Conservation (phyloP, 345 rosid species). For the Aquilaria malaccensis region DNA sequence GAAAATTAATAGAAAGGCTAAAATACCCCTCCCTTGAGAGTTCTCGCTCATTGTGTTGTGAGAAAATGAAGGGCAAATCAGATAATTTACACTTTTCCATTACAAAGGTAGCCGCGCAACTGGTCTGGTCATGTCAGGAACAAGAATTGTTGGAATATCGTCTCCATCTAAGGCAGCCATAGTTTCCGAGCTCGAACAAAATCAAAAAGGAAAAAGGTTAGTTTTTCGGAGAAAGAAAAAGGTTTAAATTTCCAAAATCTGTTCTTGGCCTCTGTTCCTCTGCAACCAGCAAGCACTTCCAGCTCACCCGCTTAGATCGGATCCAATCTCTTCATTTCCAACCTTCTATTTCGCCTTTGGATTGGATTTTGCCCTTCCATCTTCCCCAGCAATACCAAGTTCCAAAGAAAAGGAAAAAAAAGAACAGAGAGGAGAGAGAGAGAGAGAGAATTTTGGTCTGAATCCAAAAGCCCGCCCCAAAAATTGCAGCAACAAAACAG, state of each 20-base stretch:
- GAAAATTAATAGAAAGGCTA: no score
- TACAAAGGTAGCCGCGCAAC: not conserved
- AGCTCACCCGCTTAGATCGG: conserved; percentile 52
- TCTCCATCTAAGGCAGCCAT: not conserved
- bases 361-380: conserved; percentile 12
- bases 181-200: not conserved
- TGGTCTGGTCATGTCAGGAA: no score
- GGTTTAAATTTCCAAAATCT: not conserved
- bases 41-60: no score
- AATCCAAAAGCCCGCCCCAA: conserved; percentile 2
- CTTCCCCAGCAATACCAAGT: conserved; percentile 14
- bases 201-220: not conserved
- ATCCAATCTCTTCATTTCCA: conserved; percentile 22
- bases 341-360: conserved; percentile 10
- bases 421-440: not conserved
- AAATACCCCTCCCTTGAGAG: no score
- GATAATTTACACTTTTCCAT: no score
- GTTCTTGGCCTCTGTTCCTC: conserved; percentile 12
- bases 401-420: not conserved
- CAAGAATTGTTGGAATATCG: no score
- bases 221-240: not conserved
- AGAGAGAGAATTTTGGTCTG: not conserved
- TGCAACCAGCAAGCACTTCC: conserved; percentile 14
- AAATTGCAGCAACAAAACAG: not conserved
- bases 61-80: no score